A percentile compares a stretch with the other conserved stretches of the same genome.
Conservation (phyloP, 2,329 filamentous ascomycete genomes). For the Coniochaeta prunicola region DNA sequence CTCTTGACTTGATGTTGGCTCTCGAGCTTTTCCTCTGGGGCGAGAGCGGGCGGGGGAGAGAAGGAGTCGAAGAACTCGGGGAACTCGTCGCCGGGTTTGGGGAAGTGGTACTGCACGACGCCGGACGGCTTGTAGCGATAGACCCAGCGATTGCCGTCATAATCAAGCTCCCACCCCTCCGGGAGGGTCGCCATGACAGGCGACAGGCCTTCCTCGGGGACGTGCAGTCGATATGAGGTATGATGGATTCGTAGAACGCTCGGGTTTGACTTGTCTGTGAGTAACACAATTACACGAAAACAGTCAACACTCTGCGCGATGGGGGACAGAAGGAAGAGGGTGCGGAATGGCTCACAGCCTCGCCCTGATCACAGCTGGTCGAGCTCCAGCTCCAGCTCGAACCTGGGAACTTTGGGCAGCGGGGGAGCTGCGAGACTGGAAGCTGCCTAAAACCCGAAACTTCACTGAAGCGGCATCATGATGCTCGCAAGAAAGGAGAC, state of each 20-base stretch:
- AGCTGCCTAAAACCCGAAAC: not conserved
- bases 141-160: constrained; percentile 51
- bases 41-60: constrained; percentile 29
- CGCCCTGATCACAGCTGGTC: not conserved
- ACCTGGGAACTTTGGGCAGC: not conserved
- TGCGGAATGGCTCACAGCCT: not conserved
- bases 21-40: constrained; percentile 45
- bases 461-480: not conserved
- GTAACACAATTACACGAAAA: not conserved
- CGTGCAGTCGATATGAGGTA: no score
- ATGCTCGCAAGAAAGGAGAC: not conserved
- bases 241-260: not conserved
- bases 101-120: constrained; percentile 48
- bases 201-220: not conserved
- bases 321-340: not conserved
- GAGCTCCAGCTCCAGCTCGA: not conserved
- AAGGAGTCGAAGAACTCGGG: constrained; percentile 38
- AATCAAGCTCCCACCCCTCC: constrained; percentile 49
- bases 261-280: not conserved
- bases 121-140: constrained; percentile 49
- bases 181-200: constrained; percentile 35
- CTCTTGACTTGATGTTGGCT: constrained; percentile 42
- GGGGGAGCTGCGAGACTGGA: not conserved
- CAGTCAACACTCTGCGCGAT: not conserved
- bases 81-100: constrained; percentile 50